phyloP scores from a whole-genome alignment of 805 yeast species.

The Starmerella sirachaensis region DNA sequence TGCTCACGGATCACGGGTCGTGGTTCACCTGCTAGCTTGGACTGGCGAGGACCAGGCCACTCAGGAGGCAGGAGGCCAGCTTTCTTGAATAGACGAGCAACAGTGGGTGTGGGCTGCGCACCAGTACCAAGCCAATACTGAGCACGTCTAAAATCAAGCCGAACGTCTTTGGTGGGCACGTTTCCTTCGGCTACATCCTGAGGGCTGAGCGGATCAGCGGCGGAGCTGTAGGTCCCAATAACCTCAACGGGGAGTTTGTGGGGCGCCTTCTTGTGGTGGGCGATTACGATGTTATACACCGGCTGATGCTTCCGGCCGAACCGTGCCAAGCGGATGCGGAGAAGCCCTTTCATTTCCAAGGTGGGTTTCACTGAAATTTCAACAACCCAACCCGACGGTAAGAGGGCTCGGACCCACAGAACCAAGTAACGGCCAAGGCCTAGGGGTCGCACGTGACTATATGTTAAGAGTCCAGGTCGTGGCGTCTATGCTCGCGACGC shows the following conservation, averaged over 20 bases:
- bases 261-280: slow-evolving; percentile 56
- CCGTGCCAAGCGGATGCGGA: slow-evolving; percentile 80
- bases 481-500: no score
- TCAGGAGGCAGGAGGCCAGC: slow-evolving; percentile 43
- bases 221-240: slow-evolving; percentile 83
- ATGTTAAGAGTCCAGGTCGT: no score
- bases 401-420: no score
- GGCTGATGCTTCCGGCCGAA: slow-evolving; percentile 87
- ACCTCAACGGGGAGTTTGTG: slow-evolving; percentile 88
- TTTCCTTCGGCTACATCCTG: slow-evolving; percentile 45
- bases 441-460: no score
- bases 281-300: slow-evolving; percentile 81
- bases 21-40: slow-evolving; percentile 1
- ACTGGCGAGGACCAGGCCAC: slow-evolving; percentile 28
- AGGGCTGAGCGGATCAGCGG: slow-evolving; percentile 55
- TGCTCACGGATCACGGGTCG: slow-evolving; percentile 13
- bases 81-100: slow-evolving; percentile 61
- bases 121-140: slow-evolving; percentile 97
- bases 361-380: no score
- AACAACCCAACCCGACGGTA: no score
- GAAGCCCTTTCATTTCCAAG: slow-evolving; percentile 65
- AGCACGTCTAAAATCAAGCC: slow-evolving; percentile 75
- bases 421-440: no score
- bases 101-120: slow-evolving; percentile 83
- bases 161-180: slow-evolving; percentile 62